Conservation (phyloP, 164 flowering plant species). For the Liriodendron chinense region DNA sequence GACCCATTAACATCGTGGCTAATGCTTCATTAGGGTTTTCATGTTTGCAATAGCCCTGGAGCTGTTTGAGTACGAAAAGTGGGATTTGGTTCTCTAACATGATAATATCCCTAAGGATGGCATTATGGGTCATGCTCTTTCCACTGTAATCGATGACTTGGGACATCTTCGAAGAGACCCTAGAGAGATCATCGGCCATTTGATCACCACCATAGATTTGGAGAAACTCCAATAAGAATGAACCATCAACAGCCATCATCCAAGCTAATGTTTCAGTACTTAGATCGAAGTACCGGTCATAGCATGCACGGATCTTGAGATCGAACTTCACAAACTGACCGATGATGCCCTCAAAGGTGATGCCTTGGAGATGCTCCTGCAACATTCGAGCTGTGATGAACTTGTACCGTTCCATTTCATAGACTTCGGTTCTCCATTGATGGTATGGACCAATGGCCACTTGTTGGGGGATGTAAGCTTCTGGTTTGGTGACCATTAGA, state of each 20-base stretch:
- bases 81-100: slow-evolving; percentile 27
- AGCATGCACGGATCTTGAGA: slow-evolving; percentile 15
- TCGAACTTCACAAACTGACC: slow-evolving; percentile 11
- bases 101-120: slow-evolving; percentile 17
- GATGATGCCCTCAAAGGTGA: slow-evolving; percentile 12
- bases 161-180: slow-evolving; percentile 4
- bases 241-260: slow-evolving; percentile 22
- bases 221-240: slow-evolving; percentile 21
- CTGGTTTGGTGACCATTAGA: slow-evolving; percentile 16
- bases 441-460: slow-evolving; percentile 27
- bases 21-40: neutral
- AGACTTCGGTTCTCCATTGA: slow-evolving; percentile 13
- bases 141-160: slow-evolving; percentile 1
- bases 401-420: slow-evolving; percentile 24
- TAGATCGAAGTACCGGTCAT: slow-evolving; percentile 14
- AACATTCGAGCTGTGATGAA: slow-evolving; percentile 12
- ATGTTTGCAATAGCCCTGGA: slow-evolving; percentile 5
- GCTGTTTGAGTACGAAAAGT: slow-evolving; percentile 13
- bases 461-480: slow-evolving; percentile 18
- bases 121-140: slow-evolving; percentile 6
- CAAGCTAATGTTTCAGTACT: slow-evolving; percentile 16
- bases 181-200: neutral
- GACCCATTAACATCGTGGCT: slow-evolving; percentile 4
- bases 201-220: neutral
- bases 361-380: slow-evolving; percentile 8